A percentile compares a stretch with the other conserved stretches of the same genome.
Evolutionary conservation across 2,329 filamentous ascomycete species (phyloP).

Genomic region (Ceratocystis papillata): DNA sequence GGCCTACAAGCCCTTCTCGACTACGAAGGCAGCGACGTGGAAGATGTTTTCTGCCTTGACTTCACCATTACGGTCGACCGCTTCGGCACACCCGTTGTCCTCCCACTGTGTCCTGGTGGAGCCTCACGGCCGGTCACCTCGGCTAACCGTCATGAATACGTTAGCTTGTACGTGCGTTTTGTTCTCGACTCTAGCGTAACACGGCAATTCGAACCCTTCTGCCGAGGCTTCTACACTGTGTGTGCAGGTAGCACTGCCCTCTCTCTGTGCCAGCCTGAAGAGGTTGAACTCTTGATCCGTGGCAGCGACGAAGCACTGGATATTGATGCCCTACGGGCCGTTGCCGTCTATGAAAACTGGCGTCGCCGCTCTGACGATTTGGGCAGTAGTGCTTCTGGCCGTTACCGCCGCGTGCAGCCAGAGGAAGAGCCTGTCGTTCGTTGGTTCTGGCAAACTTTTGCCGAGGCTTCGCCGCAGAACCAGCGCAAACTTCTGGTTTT

Average conservation of each 20-base stretch:
- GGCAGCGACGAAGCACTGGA: conserved; percentile 78
- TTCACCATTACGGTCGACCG: conserved; percentile 68
- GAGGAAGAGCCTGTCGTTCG: conserved; percentile 53
- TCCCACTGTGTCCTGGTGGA: conserved; percentile 65
- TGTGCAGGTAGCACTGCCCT: conserved; percentile 72
- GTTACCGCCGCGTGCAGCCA: conserved; percentile 26
- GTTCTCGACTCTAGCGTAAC: conserved; percentile 66
- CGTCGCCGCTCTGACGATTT: conserved; percentile 28
- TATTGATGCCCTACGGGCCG: conserved; percentile 60
- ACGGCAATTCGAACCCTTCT: conserved; percentile 86
- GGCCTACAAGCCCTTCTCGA: conserved; percentile 68
- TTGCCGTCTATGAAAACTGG: conserved; percentile 79
- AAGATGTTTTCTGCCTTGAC: conserved; percentile 67
- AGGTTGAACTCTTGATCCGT: conserved; percentile 78
- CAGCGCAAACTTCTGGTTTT: conserved; percentile 75
- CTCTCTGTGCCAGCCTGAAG: conserved; percentile 76
- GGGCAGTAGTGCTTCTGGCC: conserved; percentile 39
- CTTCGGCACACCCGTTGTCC: conserved; percentile 56
- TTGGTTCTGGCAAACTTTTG: conserved; percentile 87
- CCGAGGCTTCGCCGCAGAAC: conserved; percentile 50
- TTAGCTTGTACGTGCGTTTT: conserved; percentile 72
- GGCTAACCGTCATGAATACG: conserved; percentile 71
- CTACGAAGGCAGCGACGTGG: conserved; percentile 66
- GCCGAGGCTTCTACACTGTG: conserved; percentile 84
- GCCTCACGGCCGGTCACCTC: conserved; percentile 71